Conservation (phyloP, 495 filamentous ascomycete species). For the Podospora pseudoanserina region DNA sequence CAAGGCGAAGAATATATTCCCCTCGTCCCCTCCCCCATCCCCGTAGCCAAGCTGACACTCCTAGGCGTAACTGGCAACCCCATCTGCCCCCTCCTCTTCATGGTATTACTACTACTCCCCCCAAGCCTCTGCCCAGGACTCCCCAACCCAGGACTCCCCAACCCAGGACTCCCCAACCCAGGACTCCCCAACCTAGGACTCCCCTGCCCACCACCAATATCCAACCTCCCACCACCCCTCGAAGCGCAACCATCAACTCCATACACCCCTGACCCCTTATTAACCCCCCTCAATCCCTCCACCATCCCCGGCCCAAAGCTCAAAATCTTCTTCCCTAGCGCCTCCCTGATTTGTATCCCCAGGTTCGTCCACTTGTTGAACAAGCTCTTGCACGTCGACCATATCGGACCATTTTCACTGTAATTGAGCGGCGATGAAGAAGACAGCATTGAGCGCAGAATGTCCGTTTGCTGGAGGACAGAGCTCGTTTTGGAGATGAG, state of each 20-base stretch:
- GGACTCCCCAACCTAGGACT: no score
- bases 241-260: slow-evolving; percentile 51
- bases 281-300: slow-evolving; percentile 65
- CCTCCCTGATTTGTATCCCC: slow-evolving; percentile 62
- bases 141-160: not conserved
- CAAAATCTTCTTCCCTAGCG: slow-evolving; percentile 47
- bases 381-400: slow-evolving; percentile 70
- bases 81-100: not conserved
- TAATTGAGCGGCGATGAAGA: slow-evolving; percentile 50
- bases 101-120: not conserved
- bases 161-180: no score
- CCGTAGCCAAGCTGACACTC: not conserved
- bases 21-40: not conserved
- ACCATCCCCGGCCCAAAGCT: slow-evolving; percentile 59
- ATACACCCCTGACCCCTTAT: slow-evolving; percentile 69
- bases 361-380: slow-evolving; percentile 69
- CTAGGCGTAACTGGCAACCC: not conserved
- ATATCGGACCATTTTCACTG: slow-evolving; percentile 28
- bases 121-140: not conserved
- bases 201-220: not conserved
- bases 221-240: not conserved
- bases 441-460: slow-evolving; percentile 59
- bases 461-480: slow-evolving; percentile 57
- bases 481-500: slow-evolving; percentile 57
- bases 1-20: not conserved